phyloP scores from a whole-genome alignment of 805 yeast genomes.

The Candida peoriensis region DNA sequence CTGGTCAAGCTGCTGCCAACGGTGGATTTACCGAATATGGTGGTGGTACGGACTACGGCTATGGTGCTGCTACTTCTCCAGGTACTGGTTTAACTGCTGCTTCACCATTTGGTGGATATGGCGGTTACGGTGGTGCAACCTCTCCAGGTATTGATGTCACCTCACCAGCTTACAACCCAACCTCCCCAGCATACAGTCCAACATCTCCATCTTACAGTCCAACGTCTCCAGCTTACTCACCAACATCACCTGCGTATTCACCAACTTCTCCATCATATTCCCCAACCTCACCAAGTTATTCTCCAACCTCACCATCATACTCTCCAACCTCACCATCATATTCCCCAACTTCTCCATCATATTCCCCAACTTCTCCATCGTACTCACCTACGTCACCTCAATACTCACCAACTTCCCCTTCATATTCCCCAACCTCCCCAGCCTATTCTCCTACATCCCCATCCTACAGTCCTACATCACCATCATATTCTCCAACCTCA shows the following conservation, averaged over 20 bases:
- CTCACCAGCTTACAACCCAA: constrained; percentile 64
- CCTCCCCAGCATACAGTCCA: constrained; percentile 69
- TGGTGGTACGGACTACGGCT: constrained; percentile 47
- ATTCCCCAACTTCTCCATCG: constrained; percentile 78
- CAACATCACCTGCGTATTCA: constrained; percentile 61
- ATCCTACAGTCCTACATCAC: constrained; percentile 60
- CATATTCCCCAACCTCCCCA: constrained; percentile 78
- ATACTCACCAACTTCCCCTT: constrained; percentile 64
- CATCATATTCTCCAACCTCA: constrained; percentile 50
- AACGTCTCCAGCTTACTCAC: constrained; percentile 68
- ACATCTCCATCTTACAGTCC: constrained; percentile 67
- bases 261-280: constrained; percentile 68
- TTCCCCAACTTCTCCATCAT: constrained; percentile 70
- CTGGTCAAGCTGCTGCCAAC: constrained; percentile 82
- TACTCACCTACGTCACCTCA: constrained; percentile 73
- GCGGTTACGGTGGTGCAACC: constrained; percentile 50
- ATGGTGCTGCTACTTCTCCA: constrained; percentile 57
- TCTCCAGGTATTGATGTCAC: constrained; percentile 77
- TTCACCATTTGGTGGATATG: constrained; percentile 40
- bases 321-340: constrained; percentile 79
- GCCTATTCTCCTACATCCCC: constrained; percentile 48
- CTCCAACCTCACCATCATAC: constrained; percentile 69
- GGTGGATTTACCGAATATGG: constrained; percentile 63
- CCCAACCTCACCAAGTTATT: constrained; percentile 77
- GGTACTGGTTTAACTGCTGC: constrained; percentile 41